These are phyloP conservation scores for Ustulina deusta DNA, from an alignment of 2,329 filamentous ascomycete genomes.

Conservation along the genomic window DNA sequence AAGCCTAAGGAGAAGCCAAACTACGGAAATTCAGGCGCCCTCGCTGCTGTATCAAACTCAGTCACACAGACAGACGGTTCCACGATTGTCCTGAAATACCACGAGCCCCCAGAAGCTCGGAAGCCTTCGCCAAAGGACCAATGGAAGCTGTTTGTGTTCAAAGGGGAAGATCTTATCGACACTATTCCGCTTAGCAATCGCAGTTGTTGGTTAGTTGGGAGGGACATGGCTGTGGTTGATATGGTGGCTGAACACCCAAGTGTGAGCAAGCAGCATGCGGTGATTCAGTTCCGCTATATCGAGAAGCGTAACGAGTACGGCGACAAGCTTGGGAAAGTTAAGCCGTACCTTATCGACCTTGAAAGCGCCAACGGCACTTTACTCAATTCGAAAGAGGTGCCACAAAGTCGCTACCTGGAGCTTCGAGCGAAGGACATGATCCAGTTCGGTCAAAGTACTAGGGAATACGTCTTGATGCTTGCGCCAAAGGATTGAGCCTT, in stretches of 20 bases:
- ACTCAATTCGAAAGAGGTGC: slow-evolving; percentile 80
- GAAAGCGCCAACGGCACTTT: slow-evolving; percentile 92
- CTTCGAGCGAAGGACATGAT: slow-evolving; percentile 89
- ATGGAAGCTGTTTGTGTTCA: slow-evolving; percentile 96
- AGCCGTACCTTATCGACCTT: slow-evolving; percentile 91
- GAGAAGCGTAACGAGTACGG: slow-evolving; percentile 89
- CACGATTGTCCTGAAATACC: slow-evolving; percentile 88
- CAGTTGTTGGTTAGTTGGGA: slow-evolving; percentile 91
- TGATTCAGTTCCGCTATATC: slow-evolving; percentile 89
- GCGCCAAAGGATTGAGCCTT: slow-evolving; percentile 59
- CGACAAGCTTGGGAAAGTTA: slow-evolving; percentile 81
- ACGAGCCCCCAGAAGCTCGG: slow-evolving; percentile 92
- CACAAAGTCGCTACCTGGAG: slow-evolving; percentile 84
- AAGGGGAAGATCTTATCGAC: slow-evolving; percentile 81
- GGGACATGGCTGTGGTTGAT: slow-evolving; percentile 84
- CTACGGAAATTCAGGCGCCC: slow-evolving; percentile 80
- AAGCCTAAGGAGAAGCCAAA: slow-evolving; percentile 89
- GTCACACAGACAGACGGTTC: slow-evolving; percentile 78
- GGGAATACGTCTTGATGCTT: slow-evolving; percentile 97
- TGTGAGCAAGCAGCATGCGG: slow-evolving; percentile 94
- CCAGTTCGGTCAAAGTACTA: slow-evolving; percentile 85
- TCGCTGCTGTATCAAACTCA: slow-evolving; percentile 89
- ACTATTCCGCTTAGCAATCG: slow-evolving; percentile 80
- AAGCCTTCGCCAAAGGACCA: slow-evolving; percentile 82
- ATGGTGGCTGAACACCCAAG: slow-evolving; percentile 89